Evolutionary conservation across 2,329 filamentous ascomycete genomes (phyloP).

Genomic region (Hawksworthiomyces lignivorus): DNA sequence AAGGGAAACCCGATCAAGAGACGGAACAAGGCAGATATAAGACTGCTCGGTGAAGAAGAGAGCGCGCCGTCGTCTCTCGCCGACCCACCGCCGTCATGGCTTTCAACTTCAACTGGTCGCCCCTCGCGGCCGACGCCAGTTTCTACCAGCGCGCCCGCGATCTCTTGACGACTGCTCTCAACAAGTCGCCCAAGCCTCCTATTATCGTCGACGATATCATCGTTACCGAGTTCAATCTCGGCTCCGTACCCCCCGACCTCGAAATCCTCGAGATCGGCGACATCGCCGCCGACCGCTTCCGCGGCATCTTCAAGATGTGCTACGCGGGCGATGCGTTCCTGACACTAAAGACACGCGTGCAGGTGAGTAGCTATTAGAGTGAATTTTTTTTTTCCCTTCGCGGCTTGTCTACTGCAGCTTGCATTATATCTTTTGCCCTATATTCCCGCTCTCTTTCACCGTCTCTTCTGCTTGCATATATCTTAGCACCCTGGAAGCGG

Average conservation of each 20-base stretch:
- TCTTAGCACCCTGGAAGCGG: not conserved
- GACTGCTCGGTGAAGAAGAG: too few relatives aligned
- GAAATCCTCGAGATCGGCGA: conserved; percentile 98
- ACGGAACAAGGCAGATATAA: too few relatives aligned
- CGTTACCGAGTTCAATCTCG: conserved; percentile 94
- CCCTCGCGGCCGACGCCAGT: conserved; percentile 86
- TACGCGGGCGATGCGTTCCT: conserved; percentile 93
- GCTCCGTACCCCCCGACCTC: conserved; percentile 85
- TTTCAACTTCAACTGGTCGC: conserved; percentile 99
- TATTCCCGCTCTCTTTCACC: conserved; percentile 3
- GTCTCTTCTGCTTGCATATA: conserved; percentile 4
- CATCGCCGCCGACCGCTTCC: conserved; percentile 90
- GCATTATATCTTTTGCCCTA: not conserved
- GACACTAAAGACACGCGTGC: conserved; percentile 90
- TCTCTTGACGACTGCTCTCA: conserved; percentile 87
- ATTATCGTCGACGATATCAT: conserved; percentile 99
- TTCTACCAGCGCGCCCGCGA: conserved; percentile 89
- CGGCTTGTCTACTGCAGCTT: not conserved
- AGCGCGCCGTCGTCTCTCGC: too few relatives aligned
- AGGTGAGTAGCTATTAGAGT: too few relatives aligned
- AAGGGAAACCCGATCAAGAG: too few relatives aligned
- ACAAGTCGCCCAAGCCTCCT: conserved; percentile 95
- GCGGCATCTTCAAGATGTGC: conserved; percentile 99
- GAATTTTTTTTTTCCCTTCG: conserved; percentile 4
- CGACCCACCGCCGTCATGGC: conserved; percentile 66